Evolutionary conservation across 1,284 basidiomycete species (phyloP), one percentile per base, ranked within the genome.

Genomic region (Malassezia obtusa): DNA sequence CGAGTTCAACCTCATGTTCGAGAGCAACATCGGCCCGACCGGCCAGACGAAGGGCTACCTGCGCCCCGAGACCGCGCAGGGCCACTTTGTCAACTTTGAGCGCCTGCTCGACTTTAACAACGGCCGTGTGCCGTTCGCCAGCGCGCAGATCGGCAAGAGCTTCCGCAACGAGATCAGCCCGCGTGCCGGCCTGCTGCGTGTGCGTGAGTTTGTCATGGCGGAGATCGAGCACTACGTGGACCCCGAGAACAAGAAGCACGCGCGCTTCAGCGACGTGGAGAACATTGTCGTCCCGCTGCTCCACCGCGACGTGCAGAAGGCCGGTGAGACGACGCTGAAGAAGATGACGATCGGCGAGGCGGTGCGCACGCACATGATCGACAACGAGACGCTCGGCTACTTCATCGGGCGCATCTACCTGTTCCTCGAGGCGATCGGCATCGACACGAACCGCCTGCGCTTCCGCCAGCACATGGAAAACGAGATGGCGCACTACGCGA

Each of bases 161-260:
- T 99, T 98, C 83, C 83, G 94, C 59, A 99, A 99, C 75, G 94
- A 98, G 76, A 98, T 99, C 69, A 91, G 89, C 6, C 94, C 94
- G 24, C 85, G 89, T 53, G 89, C 91, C 49, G 94, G 92, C 56
- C 80, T 99, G 43, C 80, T 99, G 47, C 89, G 94, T 62, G 94
- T 98, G 37, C 86, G 92, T 62, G 94, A 99, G 75, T 99, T 98
- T 78, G 94, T 88, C 32, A 95, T 99, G 92, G 94, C 90, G 50
- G 94, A 98, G 78, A 95, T 99, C 75, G 94, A 99, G 77, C 92
- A 99, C 79, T 99, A 80, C 68, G 92, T 98, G 64, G 92, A 98
- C 78, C 94, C 92, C 7, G 80, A 82, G 49, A 85, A 95, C 79
- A 99, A 98, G 79, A 78, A 76, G 21, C 94, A 98, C 77, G 78